Evolutionary conservation across 345 rosid genomes (phyloP).

Genomic region (Erodium maritimum): DNA sequence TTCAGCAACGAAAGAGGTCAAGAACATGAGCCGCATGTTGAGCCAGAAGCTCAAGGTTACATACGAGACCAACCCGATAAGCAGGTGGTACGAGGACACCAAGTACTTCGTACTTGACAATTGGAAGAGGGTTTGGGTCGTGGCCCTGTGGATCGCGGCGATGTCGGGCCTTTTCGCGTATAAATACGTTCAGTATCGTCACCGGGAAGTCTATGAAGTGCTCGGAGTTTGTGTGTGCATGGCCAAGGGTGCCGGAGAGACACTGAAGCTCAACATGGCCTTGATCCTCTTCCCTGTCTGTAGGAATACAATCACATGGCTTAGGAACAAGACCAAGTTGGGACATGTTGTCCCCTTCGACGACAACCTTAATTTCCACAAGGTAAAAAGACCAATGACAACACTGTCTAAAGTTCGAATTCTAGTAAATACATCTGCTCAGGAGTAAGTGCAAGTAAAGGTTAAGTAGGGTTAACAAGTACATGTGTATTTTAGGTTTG

Average conservation of each 20-base stretch:
- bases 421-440: no score
- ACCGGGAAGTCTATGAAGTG: conserved; percentile 42
- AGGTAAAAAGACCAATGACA: conserved; percentile 27
- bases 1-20: conserved; percentile 40
- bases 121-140: conserved; percentile 72
- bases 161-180: conserved; percentile 53
- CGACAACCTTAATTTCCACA: conserved; percentile 79
- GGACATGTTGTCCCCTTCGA: conserved; percentile 73
- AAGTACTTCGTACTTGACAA: conserved; percentile 54
- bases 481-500: no score
- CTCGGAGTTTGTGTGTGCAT: conserved; percentile 58
- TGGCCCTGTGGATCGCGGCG: conserved; percentile 41
- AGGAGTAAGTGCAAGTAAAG: no score
- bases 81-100: conserved; percentile 23
- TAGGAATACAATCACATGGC: conserved; percentile 73
- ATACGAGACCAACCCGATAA: conserved; percentile 32
- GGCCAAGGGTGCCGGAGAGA: conserved; percentile 82
- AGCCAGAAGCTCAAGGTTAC: conserved; percentile 69
- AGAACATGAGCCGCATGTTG: conserved; percentile 51
- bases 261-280: conserved; percentile 66
- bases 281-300: conserved; percentile 63
- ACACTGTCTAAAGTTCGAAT: no score
- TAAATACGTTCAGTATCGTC: conserved; percentile 40
- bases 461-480: no score
- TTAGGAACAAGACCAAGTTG: conserved; percentile 54